A percentile compares a stretch with the other conserved stretches of the same genome.
These are phyloP conservation scores for Penstemon davidsonii DNA, from an alignment of 257 asterid genomes.

Conservation along the genomic window DNA sequence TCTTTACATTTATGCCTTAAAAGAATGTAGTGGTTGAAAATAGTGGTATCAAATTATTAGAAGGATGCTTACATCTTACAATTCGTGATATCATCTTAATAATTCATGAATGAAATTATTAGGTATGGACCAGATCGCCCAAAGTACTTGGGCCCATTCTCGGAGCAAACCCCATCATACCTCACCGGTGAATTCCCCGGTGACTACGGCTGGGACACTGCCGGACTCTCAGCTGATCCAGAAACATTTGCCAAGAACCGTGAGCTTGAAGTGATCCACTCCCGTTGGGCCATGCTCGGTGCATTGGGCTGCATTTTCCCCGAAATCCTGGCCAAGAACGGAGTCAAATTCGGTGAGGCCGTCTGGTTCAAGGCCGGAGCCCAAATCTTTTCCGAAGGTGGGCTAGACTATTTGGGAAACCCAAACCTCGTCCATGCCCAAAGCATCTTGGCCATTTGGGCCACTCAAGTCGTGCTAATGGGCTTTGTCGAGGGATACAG, in stretches of 20 bases:
- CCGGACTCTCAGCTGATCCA: slow-evolving; percentile 93
- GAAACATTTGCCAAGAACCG: slow-evolving; percentile 89
- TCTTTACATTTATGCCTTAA: too few species aligned
- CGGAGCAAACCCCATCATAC: slow-evolving; percentile 90
- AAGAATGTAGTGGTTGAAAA: too few species aligned
- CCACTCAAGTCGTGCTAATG: slow-evolving; percentile 75
- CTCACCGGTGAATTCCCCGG: slow-evolving; percentile 92
- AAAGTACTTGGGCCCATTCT: slow-evolving; percentile 91
- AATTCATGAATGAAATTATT: neutral
- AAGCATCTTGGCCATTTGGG: slow-evolving; percentile 90
- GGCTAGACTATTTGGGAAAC: slow-evolving; percentile 84
- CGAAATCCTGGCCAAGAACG: slow-evolving; percentile 70
- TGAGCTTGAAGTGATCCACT: slow-evolving; percentile 86
- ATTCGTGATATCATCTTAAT: too few species aligned
- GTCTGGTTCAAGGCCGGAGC: slow-evolving; percentile 96
- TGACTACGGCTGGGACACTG: slow-evolving; percentile 96
- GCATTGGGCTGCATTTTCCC: slow-evolving; percentile 90
- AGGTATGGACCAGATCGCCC: slow-evolving; percentile 96
- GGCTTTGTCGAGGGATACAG: slow-evolving; percentile 83
- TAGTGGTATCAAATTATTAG: too few species aligned
- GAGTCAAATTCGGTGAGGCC: slow-evolving; percentile 80
- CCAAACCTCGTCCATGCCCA: slow-evolving; percentile 89
- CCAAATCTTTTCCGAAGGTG: slow-evolving; percentile 89
- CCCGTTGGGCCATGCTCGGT: slow-evolving; percentile 96
- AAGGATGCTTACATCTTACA: too few species aligned